Percentiles rank a stretch among this genome's conserved stretches.
These are phyloP conservation scores for Silene uniflora DNA, from an alignment of 148 eudicot species.

Conservation along the genomic window DNA sequence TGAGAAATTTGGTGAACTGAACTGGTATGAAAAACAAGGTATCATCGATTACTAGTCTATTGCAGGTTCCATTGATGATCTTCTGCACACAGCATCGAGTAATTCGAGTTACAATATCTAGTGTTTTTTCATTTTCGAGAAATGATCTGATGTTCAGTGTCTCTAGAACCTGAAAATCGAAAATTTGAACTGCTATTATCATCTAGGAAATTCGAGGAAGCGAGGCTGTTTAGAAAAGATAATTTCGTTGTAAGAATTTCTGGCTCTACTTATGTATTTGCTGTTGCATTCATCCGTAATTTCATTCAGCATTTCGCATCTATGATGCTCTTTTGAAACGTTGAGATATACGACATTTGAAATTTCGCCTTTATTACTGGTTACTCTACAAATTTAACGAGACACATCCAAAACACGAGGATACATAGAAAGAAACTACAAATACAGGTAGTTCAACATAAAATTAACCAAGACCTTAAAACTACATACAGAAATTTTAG, in stretches of 20 bases:
- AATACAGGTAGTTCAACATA: background rate
- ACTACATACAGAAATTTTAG: background rate
- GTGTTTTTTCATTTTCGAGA: no score
- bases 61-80: background rate
- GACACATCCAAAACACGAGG: background rate
- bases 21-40: background rate
- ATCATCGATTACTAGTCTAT: background rate
- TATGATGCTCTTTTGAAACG: no score
- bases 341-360: background rate
- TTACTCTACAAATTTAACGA: background rate
- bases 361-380: background rate
- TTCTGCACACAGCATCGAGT: background rate
- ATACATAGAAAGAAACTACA: background rate
- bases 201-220: background rate
- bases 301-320: background rate
- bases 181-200: no score
- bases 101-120: no score
- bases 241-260: no score
- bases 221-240: background rate
- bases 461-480: background rate
- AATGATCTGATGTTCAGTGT: no score
- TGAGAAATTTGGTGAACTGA: background rate
- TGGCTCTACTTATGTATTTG: no score
- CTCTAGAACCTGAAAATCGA: no score
- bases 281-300: no score